Evolutionary conservation across 768 basidiomycete species (phyloP), one percentile per base, ranked within the genome.

Genomic region (Suillus alpinus): DNA sequence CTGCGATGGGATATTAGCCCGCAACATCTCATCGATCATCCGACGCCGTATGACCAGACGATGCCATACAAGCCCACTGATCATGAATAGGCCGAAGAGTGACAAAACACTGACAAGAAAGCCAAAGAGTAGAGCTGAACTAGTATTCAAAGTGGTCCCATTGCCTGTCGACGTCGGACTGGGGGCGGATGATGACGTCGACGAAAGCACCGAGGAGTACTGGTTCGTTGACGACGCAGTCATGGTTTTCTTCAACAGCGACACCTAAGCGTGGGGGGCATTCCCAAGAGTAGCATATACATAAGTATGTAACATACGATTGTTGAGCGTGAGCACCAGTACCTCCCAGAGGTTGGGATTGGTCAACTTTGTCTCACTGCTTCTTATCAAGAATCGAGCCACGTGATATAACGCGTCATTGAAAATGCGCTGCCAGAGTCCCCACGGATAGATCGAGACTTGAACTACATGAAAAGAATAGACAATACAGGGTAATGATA

Each of bases 41-140:
- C 56, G 72, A 31, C 73, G 73, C 20, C 73, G 67, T 2, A 58
- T 40, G 23, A 74, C 64, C n/a, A 73, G 74, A 46, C 74, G 73
- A 44, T 69, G 73, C 73, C 73, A 73, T 55, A 71, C 47, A 4
- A 74, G 59, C 7, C 72, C 74, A 59, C 59, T 60, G 12, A 59
- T 53, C 69, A 75, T 71, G 59, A 73, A 75, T 41, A 74, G 36
- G 1, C 66, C 71, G 51, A 73, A 73, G 26, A 73, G 44, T 0
- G 73, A 69, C 44, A 73, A 61, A n/a, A 71, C 65, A n/a, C 62
- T 67, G 57, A 73, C 59, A 37, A 73, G 70, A 59, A 73, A 75
- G 18, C 71, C 74, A 14, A 73, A 74, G 47, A 73, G 66, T 13
- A 75, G 56, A 26, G 64, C 62, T 0, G 73, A 63, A 29, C 64